Evolutionary conservation across 140 eudicot genomes (phyloP).

Genomic region (Oenanthe javanica): DNA sequence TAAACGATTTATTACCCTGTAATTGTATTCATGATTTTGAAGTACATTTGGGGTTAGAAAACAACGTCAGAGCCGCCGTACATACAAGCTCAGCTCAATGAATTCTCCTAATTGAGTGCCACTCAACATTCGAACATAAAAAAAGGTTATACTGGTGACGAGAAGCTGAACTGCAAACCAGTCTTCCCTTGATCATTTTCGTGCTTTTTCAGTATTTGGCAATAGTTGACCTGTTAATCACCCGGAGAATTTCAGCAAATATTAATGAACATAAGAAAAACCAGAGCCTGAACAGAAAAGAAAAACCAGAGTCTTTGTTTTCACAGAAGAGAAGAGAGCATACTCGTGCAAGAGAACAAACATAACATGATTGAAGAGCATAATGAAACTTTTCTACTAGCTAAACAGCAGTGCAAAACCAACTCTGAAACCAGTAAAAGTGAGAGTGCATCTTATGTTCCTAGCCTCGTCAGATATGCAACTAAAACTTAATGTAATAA

Average conservation of each 20-base stretch:
- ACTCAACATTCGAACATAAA: not conserved
- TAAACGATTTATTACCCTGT: not conserved
- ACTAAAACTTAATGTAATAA: not conserved
- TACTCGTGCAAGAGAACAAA: not conserved
- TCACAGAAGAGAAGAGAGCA: not conserved
- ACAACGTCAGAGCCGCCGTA: not conserved
- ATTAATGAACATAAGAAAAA: not conserved
- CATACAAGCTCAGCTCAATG: not conserved
- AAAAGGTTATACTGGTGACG: slow-evolving; percentile 41
- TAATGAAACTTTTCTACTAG: not conserved
- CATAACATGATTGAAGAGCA: not conserved
- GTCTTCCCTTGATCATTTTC: slow-evolving; percentile 76
- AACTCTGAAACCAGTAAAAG: not conserved
- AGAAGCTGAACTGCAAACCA: slow-evolving; percentile 89
- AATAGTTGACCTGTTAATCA: slow-evolving; percentile 64
- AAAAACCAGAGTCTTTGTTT: not conserved
- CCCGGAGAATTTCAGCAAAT: not conserved
- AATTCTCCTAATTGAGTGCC: not conserved
- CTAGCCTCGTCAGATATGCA: not conserved
- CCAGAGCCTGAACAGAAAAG: not conserved
- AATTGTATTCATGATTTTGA: not conserved
- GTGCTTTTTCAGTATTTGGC: slow-evolving; percentile 64
- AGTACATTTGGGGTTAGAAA: not conserved
- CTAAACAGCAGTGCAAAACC: not conserved
- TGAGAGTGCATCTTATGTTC: not conserved